These are phyloP conservation scores for Russula griseocarnosa DNA, from an alignment of 768 basidiomycete species.

Conservation along the genomic window DNA sequence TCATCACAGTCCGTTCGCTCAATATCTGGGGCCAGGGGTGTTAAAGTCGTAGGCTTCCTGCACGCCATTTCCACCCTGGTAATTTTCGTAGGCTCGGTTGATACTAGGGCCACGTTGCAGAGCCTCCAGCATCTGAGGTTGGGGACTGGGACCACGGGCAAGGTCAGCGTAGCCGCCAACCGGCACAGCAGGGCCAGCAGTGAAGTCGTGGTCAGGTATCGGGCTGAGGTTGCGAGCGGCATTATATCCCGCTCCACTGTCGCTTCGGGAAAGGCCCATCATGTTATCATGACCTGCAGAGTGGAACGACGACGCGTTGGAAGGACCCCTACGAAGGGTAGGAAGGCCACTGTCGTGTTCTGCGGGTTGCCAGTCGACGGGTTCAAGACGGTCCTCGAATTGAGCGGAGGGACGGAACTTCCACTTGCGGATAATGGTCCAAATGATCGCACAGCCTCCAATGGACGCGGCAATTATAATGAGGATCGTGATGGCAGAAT, in stretches of 20 bases:
- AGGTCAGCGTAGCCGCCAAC: conserved; percentile 82
- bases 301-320: conserved; percentile 67
- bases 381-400: conserved; percentile 81
- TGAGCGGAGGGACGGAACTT: conserved; percentile 76
- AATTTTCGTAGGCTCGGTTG: conserved; percentile 49
- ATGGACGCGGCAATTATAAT: conserved; percentile 66
- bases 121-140: conserved; percentile 57
- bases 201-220: conserved; percentile 74
- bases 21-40: conserved; percentile 16
- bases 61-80: conserved; percentile 41
- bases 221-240: conserved; percentile 39
- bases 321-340: conserved; percentile 50
- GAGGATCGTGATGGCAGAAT: conserved; percentile 52
- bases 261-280: conserved; percentile 16
- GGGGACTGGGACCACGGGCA: conserved; percentile 67
- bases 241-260: conserved; percentile 33
- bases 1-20: conserved; percentile 15
- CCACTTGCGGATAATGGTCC: conserved; percentile 92
- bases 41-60: conserved; percentile 33
- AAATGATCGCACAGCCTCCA: conserved; percentile 66
- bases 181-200: conserved; percentile 57
- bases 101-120: conserved; percentile 47
- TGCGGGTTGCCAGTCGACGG: conserved; percentile 85
- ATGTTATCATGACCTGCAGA: conserved; percentile 40
- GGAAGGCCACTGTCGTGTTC: conserved; percentile 44